Percentiles rank a stretch among this genome's conserved stretches.
These are phyloP conservation scores for Cercospora citrullina DNA, from an alignment of 2,329 filamentous ascomycete genomes.

Conservation along the genomic window DNA sequence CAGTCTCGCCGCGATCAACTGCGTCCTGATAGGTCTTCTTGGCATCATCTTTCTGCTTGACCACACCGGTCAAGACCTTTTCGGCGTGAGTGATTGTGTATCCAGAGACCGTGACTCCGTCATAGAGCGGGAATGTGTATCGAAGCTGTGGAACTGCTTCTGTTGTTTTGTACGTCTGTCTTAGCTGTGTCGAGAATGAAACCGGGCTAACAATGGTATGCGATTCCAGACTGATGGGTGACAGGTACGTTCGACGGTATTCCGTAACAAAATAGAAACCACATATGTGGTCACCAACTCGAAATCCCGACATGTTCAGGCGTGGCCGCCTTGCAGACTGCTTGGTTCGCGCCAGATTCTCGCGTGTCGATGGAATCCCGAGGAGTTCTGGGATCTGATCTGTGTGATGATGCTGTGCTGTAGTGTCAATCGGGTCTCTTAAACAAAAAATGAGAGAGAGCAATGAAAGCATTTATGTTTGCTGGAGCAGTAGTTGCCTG, in stretches of 20 bases:
- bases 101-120: conserved; percentile 67
- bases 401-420: not conserved
- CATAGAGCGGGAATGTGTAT: conserved; percentile 71
- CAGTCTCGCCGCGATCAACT: conserved; percentile 58
- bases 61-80: conserved; percentile 62
- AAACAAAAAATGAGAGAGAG: not conserved
- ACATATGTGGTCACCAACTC: conserved; percentile 31
- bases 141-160: conserved; percentile 55
- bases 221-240: conserved; percentile 58
- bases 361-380: not conserved
- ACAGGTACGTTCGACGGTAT: conserved; percentile 50
- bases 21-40: conserved; percentile 61
- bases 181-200: conserved; percentile 53
- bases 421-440: not conserved
- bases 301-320: not conserved
- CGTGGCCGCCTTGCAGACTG: not conserved
- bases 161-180: conserved; percentile 58
- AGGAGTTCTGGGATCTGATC: not conserved
- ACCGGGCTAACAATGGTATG: conserved; percentile 63
- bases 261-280: conserved; percentile 33
- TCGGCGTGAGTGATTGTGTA: conserved; percentile 66
- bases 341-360: not conserved
- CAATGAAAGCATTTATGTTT: not conserved
- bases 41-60: conserved; percentile 66
- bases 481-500: not conserved